phyloP scores from a whole-genome alignment of 768 basidiomycete genomes.

The Lactarius psammicola region DNA sequence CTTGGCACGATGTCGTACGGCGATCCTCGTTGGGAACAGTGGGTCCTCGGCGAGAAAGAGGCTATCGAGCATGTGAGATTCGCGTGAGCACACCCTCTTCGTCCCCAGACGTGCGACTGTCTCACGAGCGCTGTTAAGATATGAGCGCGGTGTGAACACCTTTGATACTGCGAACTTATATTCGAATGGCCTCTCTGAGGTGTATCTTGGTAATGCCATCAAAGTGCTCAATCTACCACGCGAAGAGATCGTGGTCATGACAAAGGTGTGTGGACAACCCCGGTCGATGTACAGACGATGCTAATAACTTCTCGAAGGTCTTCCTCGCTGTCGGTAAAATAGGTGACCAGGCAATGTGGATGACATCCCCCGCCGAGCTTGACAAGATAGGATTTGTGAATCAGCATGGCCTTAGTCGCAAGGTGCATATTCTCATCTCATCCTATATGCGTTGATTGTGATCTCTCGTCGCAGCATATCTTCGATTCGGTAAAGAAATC shows the following conservation, averaged over 20 bases:
- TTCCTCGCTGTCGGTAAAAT: constrained; percentile 5
- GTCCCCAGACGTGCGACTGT: too few species aligned
- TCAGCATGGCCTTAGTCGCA: constrained; percentile 39
- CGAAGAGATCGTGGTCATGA: constrained; percentile 30
- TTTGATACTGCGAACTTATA: too few species aligned
- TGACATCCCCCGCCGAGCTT: constrained; percentile 4
- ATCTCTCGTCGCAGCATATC: constrained; percentile 49
- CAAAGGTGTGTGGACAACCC: constrained; percentile 38
- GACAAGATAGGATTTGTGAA: constrained; percentile 40
- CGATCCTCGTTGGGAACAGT: constrained; percentile 33
- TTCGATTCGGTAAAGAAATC: constrained; percentile 65
- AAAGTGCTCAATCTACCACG: too few species aligned
- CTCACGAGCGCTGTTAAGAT: too few species aligned
- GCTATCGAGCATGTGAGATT: constrained; percentile 28
- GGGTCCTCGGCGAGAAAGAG: constrained; percentile 36
- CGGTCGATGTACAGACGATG: too few species aligned
- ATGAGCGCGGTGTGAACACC: too few species aligned
- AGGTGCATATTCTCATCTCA: constrained; percentile 29
- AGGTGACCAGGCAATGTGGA: background rate
- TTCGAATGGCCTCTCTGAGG: too few species aligned
- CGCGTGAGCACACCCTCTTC: constrained; percentile 30
- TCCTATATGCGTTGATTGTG: background rate
- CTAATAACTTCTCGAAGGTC: background rate
- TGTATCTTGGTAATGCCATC: too few species aligned
- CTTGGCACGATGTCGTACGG: constrained; percentile 63